Evolutionary conservation across 2,329 filamentous ascomycete species (phyloP).

Genomic region (Apiospora sp.): DNA sequence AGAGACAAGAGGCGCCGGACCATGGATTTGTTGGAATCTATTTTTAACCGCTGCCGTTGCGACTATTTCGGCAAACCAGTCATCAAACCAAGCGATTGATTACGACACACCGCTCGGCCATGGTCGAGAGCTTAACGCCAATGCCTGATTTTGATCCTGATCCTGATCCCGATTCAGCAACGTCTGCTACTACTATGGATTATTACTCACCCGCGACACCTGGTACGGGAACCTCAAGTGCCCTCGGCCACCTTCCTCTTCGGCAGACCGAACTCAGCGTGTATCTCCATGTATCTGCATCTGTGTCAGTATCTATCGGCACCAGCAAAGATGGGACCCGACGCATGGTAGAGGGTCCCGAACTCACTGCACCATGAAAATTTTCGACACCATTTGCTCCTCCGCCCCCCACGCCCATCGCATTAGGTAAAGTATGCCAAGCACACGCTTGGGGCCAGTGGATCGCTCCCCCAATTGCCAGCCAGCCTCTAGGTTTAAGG

Average conservation of each 20-base stretch:
- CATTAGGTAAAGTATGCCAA: slow-evolving; percentile 21
- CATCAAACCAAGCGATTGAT: not conserved
- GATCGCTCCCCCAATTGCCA: not conserved
- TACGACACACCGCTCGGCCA: slow-evolving; percentile 11
- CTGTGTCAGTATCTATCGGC: not conserved
- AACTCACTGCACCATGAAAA: slow-evolving; percentile 17
- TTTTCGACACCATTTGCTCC: slow-evolving; percentile 14
- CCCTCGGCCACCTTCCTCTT: not conserved
- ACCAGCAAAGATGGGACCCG: not conserved
- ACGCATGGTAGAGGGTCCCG: not conserved
- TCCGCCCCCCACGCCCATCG: slow-evolving; percentile 4
- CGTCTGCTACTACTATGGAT: too few species aligned
- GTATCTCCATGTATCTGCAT: not conserved
- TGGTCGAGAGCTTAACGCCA: slow-evolving; percentile 4
- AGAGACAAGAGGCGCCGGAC: not conserved
- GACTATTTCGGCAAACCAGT: not conserved
- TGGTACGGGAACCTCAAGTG: not conserved
- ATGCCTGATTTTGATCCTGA: not conserved
- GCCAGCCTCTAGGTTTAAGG: not conserved
- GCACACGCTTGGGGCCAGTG: not conserved
- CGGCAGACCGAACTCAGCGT: not conserved
- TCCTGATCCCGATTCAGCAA: not conserved
- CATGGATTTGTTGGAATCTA: not conserved
- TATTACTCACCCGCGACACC: not conserved
- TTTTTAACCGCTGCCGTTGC: not conserved